Evolutionary conservation across 169 alveolate species (phyloP).

Genomic region (Plasmodium falciparum): DNA sequence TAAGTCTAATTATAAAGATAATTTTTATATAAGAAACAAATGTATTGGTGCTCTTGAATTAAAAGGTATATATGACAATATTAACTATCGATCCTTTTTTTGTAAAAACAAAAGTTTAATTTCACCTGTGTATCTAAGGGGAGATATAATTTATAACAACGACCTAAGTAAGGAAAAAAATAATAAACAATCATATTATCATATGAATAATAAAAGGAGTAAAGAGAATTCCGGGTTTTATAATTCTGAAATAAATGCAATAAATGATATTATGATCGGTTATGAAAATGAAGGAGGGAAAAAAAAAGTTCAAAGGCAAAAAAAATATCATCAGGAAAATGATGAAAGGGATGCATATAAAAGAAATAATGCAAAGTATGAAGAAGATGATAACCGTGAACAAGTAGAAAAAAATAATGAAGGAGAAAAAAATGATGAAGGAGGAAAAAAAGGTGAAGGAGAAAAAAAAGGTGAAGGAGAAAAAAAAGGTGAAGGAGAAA

Average conservation of each 20-base stretch:
- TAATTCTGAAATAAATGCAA: not conserved
- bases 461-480: not conserved
- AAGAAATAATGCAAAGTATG: not conserved
- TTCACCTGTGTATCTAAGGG: conserved; percentile 52
- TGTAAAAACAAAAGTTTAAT: conserved; percentile 56
- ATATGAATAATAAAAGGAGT: not conserved
- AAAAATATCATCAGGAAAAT: not conserved
- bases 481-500: not conserved
- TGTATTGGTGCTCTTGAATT: conserved; percentile 17
- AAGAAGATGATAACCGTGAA: not conserved
- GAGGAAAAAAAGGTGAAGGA: not conserved
- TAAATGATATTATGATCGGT: not conserved
- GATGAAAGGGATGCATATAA: not conserved
- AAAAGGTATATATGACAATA: conserved; percentile 59
- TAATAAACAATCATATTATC: not conserved
- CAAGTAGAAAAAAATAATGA: not conserved
- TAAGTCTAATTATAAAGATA: conserved; percentile 71
- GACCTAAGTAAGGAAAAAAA: not conserved
- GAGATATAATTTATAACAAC: conserved; percentile 32
- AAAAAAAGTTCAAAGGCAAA: not conserved
- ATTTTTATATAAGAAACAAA: conserved; percentile 47
- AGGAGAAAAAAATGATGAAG: not conserved
- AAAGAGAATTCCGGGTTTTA: not conserved
- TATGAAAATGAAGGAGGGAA: not conserved
- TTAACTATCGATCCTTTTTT: conserved; percentile 67